phyloP scores from a whole-genome alignment of 345 rosid species.

The Gossypium anomalum region DNA sequence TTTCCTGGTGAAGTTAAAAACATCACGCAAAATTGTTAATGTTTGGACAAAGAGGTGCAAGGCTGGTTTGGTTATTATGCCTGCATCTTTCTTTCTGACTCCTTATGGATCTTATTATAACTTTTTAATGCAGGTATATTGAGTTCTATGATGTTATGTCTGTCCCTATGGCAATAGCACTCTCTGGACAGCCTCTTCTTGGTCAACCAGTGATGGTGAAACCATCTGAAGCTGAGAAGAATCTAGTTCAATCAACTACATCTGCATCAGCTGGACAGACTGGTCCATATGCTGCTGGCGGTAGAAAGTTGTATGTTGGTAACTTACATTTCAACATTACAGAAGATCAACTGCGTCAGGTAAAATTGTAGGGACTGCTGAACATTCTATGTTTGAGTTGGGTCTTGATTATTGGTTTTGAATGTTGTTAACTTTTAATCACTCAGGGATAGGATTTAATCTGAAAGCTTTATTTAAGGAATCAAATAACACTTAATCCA shows the following conservation, averaged over 20 bases:
- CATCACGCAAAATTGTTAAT: not conserved
- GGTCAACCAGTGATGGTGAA: conserved; percentile 97
- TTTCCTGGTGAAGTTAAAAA: not conserved
- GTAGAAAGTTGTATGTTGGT: conserved; percentile 91
- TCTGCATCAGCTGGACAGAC: conserved; percentile 52
- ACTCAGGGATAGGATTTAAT: not conserved
- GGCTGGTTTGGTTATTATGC: not conserved
- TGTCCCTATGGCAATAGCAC: conserved; percentile 99
- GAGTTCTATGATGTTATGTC: conserved; percentile 98
- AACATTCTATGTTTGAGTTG: not conserved
- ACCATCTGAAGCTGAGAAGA: conserved; percentile 98
- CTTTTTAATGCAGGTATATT: conserved; percentile 49
- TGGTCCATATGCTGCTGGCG: conserved; percentile 83
- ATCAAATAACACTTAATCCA: not conserved
- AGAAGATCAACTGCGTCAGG: conserved; percentile 90
- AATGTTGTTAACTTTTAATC: not conserved
- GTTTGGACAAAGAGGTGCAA: not conserved
- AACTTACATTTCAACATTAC: conserved; percentile 84
- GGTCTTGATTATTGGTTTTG: not conserved
- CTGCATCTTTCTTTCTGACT: not conserved
- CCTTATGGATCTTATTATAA: not conserved
- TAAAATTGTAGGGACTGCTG: conserved; percentile 17
- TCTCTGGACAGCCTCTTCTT: conserved; percentile 95
- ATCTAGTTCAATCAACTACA: conserved; percentile 88
- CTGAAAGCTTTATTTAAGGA: not conserved